Evolutionary conservation across 2,329 filamentous ascomycete genomes (phyloP).

Genomic region (Amylocarpus encephaloides): DNA sequence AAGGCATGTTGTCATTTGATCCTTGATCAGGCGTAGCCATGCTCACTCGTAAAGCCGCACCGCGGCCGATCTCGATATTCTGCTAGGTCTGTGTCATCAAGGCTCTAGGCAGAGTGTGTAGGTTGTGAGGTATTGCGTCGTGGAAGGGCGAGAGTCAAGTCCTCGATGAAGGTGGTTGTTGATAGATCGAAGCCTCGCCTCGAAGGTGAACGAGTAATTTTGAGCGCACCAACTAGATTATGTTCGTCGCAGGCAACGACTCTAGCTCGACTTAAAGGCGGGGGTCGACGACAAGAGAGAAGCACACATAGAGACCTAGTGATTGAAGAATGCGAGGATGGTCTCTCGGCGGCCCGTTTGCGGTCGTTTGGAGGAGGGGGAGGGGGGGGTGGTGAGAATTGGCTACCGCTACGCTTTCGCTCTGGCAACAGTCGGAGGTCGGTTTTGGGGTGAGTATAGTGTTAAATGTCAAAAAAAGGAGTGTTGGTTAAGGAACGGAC

Average conservation of each 20-base stretch:
- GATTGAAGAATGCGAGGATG: not conserved
- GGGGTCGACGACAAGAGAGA: not conserved
- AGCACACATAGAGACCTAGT: too few relatives aligned
- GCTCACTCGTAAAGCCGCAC: conserved; percentile 11
- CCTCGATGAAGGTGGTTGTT: not conserved
- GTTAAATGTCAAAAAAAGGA: conserved; percentile 2
- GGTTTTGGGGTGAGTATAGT: not conserved
- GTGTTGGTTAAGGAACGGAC: conserved; percentile 8
- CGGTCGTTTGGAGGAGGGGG: not conserved
- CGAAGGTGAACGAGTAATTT: not conserved
- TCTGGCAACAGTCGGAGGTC: not conserved
- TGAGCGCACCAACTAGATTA: too few relatives aligned
- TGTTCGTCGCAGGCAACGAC: not conserved
- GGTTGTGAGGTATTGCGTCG: not conserved
- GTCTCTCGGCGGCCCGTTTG: not conserved
- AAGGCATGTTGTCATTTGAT: conserved; percentile 4
- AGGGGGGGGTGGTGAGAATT: not conserved
- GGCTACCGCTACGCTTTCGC: not conserved
- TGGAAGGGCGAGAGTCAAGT: not conserved
- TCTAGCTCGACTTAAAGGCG: not conserved
- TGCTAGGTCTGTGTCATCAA: conserved; percentile 13
- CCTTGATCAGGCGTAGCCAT: conserved; percentile 17
- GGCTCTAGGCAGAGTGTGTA: not conserved
- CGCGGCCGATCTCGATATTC: conserved; percentile 12
- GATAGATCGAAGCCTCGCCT: not conserved